phyloP scores from a whole-genome alignment of 106 monocot species.

The Platanthera guangdongensis region DNA sequence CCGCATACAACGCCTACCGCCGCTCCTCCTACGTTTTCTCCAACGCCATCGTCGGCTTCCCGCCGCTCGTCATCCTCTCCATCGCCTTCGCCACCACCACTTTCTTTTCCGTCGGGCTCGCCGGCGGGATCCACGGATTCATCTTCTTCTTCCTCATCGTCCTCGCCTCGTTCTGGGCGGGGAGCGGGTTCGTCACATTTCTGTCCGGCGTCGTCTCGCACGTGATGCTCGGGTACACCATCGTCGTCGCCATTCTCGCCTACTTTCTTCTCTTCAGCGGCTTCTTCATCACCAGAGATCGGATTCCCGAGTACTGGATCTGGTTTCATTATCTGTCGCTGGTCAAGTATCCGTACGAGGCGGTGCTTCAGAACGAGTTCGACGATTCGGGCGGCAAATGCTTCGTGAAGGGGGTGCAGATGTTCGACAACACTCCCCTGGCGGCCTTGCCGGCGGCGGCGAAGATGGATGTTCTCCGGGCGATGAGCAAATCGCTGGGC shows the following conservation, averaged over 20 bases:
- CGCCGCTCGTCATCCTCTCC: slow-evolving; percentile 57
- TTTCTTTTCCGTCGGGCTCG: slow-evolving; percentile 83
- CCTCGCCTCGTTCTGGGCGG: slow-evolving; percentile 90
- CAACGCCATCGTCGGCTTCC: slow-evolving; percentile 64
- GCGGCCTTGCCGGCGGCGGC: slow-evolving; percentile 24
- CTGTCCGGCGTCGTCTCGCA: slow-evolving; percentile 78
- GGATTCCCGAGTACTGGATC: slow-evolving; percentile 78
- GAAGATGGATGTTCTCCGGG: slow-evolving; percentile 43
- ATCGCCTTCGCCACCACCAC: slow-evolving; percentile 65
- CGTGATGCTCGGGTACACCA: slow-evolving; percentile 71
- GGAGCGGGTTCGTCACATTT: slow-evolving; percentile 86
- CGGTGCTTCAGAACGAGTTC: slow-evolving; percentile 86
- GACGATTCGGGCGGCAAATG: slow-evolving; percentile 37
- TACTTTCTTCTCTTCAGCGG: slow-evolving; percentile 93
- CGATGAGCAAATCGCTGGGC: slow-evolving; percentile 42
- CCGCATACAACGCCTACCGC: slow-evolving; percentile 93
- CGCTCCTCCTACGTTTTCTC: slow-evolving; percentile 95
- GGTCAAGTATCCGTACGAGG: slow-evolving; percentile 94
- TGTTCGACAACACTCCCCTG: slow-evolving; percentile 84
- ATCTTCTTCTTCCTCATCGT: slow-evolving; percentile 69
- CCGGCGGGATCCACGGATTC: slow-evolving; percentile 60
- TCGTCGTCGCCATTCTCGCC: slow-evolving; percentile 64
- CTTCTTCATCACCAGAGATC: slow-evolving; percentile 80
- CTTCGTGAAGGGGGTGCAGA: slow-evolving; percentile 62
- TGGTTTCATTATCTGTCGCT: slow-evolving; percentile 97